Base-by-base conservation (phyloP, 306 rosid species). In the Dryas alaskensis region DNA sequence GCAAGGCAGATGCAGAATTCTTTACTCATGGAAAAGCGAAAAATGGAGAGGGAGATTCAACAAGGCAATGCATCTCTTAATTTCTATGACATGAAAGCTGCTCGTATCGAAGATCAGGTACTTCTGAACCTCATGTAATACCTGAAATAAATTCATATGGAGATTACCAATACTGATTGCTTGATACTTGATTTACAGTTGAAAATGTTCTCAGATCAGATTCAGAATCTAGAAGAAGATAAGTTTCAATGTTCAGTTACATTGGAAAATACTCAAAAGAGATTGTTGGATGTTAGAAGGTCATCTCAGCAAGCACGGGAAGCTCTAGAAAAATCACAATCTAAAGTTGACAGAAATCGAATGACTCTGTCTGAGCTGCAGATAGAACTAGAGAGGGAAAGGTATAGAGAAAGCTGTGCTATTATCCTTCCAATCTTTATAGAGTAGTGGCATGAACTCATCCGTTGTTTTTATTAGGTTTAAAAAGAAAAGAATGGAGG, bases 31-130 rank as follows among this genome's bases (percentile, higher is more conserved):
- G 97, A 90, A 17, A 92, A 86, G 77, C 69, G 80, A 69, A 73
- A 73, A 44, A 82, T 88, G 79, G 93, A 90, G 65, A 85, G 78
- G 72, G 93, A 92, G 78, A 79, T 85, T 77, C 96, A 90, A 85
- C 96, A 85, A 73, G 84, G 89, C 59, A 83, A 81, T 84, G 79
- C 78, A 45, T 86, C 92, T 73, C 80, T 86, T 70, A 84, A 81
- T 65, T 89, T 92, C 79, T 92, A 78, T 76, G 92, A 90, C 69
- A 60, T 80, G 77, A 95, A 90, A 81, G 84, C 87, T 70, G 76
- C 87, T 44, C 89, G 87, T 79, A 85, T 95, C 62, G 96, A 88
- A 69, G 98, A 92, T 63, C 98, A 92, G 98, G 99, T 94, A 68
- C 39, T 79, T 75, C 69, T 69, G 10, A 43, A 53, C 73, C 72